phyloP scores from a whole-genome alignment of 2,329 filamentous ascomycete species.

The Penicillium oxalicum region DNA sequence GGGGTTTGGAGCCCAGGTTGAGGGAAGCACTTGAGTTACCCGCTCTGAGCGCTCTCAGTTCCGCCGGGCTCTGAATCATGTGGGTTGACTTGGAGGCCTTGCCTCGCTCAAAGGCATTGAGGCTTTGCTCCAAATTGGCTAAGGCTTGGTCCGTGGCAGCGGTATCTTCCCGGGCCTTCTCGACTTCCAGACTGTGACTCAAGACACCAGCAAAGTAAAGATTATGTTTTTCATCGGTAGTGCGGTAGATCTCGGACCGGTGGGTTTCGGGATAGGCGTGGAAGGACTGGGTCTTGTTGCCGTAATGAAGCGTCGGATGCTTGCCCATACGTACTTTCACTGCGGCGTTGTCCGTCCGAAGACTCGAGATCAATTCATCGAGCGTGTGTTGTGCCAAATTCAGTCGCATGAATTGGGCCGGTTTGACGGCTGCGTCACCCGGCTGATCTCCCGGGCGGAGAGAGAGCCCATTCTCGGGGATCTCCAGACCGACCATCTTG shows the following conservation, averaged over 20 bases:
- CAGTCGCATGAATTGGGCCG: slow-evolving; percentile 43
- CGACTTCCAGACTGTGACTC: slow-evolving; percentile 52
- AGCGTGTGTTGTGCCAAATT: slow-evolving; percentile 41
- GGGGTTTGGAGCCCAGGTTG: slow-evolving; percentile 31
- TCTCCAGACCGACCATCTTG: slow-evolving; percentile 28
- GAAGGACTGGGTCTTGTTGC: slow-evolving; percentile 51
- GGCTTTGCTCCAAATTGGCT: slow-evolving; percentile 53
- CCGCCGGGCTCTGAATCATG: slow-evolving; percentile 33
- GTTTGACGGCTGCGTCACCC: slow-evolving; percentile 28
- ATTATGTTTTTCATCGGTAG: slow-evolving; percentile 38
- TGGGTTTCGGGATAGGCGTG: slow-evolving; percentile 49
- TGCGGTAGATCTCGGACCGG: slow-evolving; percentile 54
- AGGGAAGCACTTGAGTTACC: slow-evolving; percentile 26
- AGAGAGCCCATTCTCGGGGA: slow-evolving; percentile 38
- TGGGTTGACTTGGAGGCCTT: slow-evolving; percentile 55
- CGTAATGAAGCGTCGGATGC: slow-evolving; percentile 52
- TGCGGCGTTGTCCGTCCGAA: slow-evolving; percentile 36
- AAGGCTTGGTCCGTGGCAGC: slow-evolving; percentile 55
- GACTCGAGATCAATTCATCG: slow-evolving; percentile 41
- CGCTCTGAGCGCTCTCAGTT: slow-evolving; percentile 33
- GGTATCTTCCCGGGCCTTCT: slow-evolving; percentile 50
- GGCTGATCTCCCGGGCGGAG: slow-evolving; percentile 31
- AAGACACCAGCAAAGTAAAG: slow-evolving; percentile 53
- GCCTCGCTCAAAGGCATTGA: slow-evolving; percentile 54
- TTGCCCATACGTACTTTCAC: slow-evolving; percentile 45